These are phyloP conservation scores for Avena insularis DNA, from an alignment of 176 grass and related monocot species.

Conservation along the genomic window DNA sequence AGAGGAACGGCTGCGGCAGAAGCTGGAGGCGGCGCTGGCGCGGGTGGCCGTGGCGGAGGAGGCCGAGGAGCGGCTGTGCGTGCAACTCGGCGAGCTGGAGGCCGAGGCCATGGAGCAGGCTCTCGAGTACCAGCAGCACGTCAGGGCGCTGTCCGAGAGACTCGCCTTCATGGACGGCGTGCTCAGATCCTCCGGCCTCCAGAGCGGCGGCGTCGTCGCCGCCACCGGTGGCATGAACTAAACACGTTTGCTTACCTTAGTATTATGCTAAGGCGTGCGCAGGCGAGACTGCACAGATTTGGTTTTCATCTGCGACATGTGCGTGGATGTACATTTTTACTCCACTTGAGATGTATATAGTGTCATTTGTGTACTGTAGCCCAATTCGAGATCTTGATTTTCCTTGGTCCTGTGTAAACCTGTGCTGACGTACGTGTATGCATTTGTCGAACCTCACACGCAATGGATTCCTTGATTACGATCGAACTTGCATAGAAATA, in stretches of 20 bases:
- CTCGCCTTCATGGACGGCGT: slow-evolving; percentile 54
- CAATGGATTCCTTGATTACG: not conserved
- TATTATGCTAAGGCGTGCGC: not conserved
- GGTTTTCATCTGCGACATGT: not conserved
- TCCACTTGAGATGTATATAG: not conserved
- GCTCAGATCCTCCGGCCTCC: slow-evolving; percentile 39
- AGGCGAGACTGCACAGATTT: not conserved
- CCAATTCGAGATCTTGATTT: not conserved
- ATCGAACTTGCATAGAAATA: not conserved
- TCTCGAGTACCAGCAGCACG: slow-evolving; percentile 53
- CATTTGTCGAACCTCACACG: not conserved
- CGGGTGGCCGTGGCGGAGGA: slow-evolving; percentile 64
- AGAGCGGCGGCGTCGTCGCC: slow-evolving; percentile 10
- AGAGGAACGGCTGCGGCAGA: slow-evolving; percentile 58
- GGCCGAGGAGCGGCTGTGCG: slow-evolving; percentile 80
- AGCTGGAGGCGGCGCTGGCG: slow-evolving; percentile 69
- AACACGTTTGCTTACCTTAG: not conserved
- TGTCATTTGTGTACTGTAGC: not conserved
- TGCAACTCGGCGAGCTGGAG: slow-evolving; percentile 80
- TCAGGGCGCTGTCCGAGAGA: slow-evolving; percentile 66
- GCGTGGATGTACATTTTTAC: not conserved
- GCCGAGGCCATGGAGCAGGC: slow-evolving; percentile 65
- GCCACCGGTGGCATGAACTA: not conserved
- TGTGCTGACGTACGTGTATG: not conserved
- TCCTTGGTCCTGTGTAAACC: not conserved